Conservation (phyloP, 352 stramenopile genomes). For the Elongisporangium senticosum region DNA sequence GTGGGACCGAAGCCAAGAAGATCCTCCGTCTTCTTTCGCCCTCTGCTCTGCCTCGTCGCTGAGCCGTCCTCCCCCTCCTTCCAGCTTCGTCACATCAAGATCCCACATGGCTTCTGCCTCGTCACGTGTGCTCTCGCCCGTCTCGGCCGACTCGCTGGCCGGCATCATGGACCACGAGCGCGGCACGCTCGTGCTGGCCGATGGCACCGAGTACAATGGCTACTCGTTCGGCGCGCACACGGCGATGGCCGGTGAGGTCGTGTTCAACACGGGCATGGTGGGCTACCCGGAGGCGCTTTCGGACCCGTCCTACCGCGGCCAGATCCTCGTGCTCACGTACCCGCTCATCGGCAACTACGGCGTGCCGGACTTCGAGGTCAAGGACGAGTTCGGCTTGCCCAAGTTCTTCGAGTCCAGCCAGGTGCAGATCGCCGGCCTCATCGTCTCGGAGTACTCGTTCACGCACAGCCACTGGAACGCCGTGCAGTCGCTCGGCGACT, state of each 20-base stretch:
- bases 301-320: slow-evolving; percentile 96
- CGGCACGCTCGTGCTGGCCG: slow-evolving; percentile 76
- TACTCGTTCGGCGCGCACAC: slow-evolving; percentile 92
- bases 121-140: slow-evolving; percentile 28
- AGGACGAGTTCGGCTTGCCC: slow-evolving; percentile 92
- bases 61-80: neutral
- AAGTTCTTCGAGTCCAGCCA: slow-evolving; percentile 94
- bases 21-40: neutral
- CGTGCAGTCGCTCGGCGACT: slow-evolving; percentile 79
- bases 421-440: slow-evolving; percentile 96
- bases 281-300: slow-evolving; percentile 98
- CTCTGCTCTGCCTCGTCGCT: neutral
- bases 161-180: slow-evolving; percentile 36
- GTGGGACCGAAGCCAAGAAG: neutral
- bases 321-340: slow-evolving; percentile 97
- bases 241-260: slow-evolving; percentile 92
- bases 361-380: slow-evolving; percentile 85
- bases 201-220: slow-evolving; percentile 75
- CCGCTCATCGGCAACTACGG: slow-evolving; percentile 99
- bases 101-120: neutral
- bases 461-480: slow-evolving; percentile 96
- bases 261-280: slow-evolving; percentile 99
- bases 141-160: slow-evolving; percentile 30
- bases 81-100: neutral
- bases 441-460: slow-evolving; percentile 97